Percentiles rank a stretch among this genome's conserved stretches.
These are phyloP conservation scores for Dryas alaskensis DNA, from an alignment of 306 rosid species.

Conservation along the genomic window DNA sequence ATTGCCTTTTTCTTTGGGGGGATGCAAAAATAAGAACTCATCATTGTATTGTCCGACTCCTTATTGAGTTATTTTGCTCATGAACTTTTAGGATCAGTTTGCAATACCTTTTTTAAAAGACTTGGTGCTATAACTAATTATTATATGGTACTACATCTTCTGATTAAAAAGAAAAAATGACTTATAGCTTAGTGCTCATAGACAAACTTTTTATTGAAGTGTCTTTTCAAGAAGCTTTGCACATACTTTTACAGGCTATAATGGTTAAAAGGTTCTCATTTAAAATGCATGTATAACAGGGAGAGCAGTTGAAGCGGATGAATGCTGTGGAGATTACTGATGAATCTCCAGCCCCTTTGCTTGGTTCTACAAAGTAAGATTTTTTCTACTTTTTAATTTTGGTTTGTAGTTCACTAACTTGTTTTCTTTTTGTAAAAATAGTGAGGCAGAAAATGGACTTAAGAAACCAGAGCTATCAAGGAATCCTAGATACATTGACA, in stretches of 20 bases:
- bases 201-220: background rate
- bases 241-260: background rate
- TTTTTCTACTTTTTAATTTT: conserved; percentile 7
- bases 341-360: conserved; percentile 37
- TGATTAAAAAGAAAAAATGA: background rate
- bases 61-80: background rate
- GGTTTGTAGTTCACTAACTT: conserved; percentile 13
- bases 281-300: conserved; percentile 31
- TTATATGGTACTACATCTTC: background rate
- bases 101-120: background rate
- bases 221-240: background rate
- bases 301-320: conserved; percentile 49
- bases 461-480: conserved; percentile 43
- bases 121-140: background rate
- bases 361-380: conserved; percentile 35
- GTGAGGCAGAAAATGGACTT: conserved; percentile 39
- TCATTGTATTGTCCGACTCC: background rate
- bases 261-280: background rate
- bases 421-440: conserved; percentile 27
- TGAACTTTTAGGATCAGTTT: background rate
- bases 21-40: background rate
- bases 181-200: background rate
- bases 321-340: conserved; percentile 32
- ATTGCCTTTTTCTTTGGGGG: background rate
- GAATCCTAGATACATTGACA: conserved; percentile 57